These are phyloP conservation scores for Suhomyces maxii DNA, from an alignment of 1,139 yeast genomes.

Conservation along the genomic window DNA sequence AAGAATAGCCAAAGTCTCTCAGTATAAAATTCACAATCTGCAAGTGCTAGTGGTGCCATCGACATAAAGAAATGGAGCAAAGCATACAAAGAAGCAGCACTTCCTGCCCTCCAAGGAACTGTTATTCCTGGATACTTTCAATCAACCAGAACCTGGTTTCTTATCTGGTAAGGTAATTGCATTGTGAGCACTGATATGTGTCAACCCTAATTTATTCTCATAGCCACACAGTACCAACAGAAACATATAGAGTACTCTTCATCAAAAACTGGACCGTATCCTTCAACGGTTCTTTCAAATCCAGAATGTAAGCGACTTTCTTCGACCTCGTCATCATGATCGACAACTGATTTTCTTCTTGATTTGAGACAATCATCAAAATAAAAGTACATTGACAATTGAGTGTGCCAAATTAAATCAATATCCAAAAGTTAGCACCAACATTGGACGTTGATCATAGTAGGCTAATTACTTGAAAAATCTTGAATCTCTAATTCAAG, in stretches of 20 bases:
- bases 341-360: constrained; percentile 16
- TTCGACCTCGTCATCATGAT: constrained; percentile 32
- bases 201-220: constrained; percentile 15
- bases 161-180: constrained; percentile 15
- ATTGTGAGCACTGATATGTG: constrained; percentile 21
- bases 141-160: neutral
- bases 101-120: constrained; percentile 9
- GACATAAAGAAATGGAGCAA: constrained; percentile 13
- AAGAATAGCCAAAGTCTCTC: constrained; percentile 13
- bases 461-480: constrained; percentile 24
- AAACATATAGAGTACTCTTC: constrained; percentile 29
- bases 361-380: constrained; percentile 19
- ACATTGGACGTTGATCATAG: constrained; percentile 11
- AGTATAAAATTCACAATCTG: constrained; percentile 10
- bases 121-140: constrained; percentile 9
- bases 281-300: constrained; percentile 22
- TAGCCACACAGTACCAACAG: constrained; percentile 27
- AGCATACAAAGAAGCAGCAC: constrained; percentile 1
- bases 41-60: constrained; percentile 8
- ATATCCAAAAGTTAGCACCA: constrained; percentile 42
- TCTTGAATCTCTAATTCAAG: constrained; percentile 25
- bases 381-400: constrained; percentile 27
- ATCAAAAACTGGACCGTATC: constrained; percentile 19
- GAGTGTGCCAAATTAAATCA: constrained; percentile 44
- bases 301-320: constrained; percentile 20